A percentile compares a stretch with the other conserved stretches of the same genome.
Conservation (phyloP, 306 rosid species). For the Pyrus betulifolia region DNA sequence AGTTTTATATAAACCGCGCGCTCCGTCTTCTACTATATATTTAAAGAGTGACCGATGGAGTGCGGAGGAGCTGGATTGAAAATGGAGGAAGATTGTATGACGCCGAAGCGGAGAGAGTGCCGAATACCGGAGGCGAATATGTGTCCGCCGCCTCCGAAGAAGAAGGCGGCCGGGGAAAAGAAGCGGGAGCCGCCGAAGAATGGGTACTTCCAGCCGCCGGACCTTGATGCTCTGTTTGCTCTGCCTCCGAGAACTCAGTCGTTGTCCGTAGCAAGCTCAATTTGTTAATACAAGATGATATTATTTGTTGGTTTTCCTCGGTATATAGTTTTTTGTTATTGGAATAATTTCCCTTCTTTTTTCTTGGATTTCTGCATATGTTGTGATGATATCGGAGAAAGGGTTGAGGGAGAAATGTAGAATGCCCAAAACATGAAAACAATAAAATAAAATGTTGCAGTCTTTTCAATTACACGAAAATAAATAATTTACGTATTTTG, state of each 20-base stretch:
- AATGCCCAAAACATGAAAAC: neutral
- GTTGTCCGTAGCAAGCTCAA: slow-evolving; percentile 15
- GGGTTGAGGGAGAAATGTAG: neutral
- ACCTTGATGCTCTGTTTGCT: slow-evolving; percentile 57
- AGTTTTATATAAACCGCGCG: neutral
- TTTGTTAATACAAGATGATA: neutral
- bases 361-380: neutral
- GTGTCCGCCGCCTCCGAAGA: slow-evolving; percentile 74
- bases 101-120: slow-evolving; percentile 50
- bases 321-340: neutral
- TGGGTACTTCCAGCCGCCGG: slow-evolving; percentile 73
- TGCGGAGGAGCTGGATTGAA: neutral
- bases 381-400: neutral
- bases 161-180: slow-evolving; percentile 35
- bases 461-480: neutral
- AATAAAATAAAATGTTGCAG: neutral
- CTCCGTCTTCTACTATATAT: neutral
- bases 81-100: slow-evolving; percentile 40
- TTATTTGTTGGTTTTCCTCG: neutral
- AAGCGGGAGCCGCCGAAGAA: slow-evolving; percentile 44
- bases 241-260: slow-evolving; percentile 41
- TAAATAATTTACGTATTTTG: neutral
- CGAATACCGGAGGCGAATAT: slow-evolving; percentile 36
- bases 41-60: neutral
- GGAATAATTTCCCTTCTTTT: neutral